Evolutionary conservation across 2,329 filamentous ascomycete species (phyloP).

Genomic region (Fusarium camptoceras): DNA sequence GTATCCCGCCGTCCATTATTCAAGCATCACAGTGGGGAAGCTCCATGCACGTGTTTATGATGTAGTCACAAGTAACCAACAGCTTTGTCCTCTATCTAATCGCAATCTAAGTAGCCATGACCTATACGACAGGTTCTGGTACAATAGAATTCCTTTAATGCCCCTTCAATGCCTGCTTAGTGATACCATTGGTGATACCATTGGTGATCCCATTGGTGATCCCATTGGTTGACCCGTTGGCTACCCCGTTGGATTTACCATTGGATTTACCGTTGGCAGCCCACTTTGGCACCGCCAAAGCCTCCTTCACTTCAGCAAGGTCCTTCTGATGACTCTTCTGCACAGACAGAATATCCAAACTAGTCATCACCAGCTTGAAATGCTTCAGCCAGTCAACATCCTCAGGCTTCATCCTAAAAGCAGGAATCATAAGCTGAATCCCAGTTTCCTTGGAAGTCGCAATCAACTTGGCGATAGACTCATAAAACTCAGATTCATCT

Average conservation of each 20-base stretch:
- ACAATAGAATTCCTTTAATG: no score
- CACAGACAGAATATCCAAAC: constrained; percentile 1
- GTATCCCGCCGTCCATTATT: no score
- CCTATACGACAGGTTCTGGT: no score
- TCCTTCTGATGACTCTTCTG: not conserved
- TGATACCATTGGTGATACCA: not conserved
- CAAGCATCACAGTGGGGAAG: no score
- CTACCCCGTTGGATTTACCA: not conserved
- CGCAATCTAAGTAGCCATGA: no score
- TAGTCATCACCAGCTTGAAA: constrained; percentile 5
- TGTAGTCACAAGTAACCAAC: no score
- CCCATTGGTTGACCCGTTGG: not conserved
- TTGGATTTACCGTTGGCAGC: not conserved
- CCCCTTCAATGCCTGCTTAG: no score
- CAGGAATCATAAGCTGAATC: constrained; percentile 7
- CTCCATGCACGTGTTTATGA: no score
- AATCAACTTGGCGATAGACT: not conserved
- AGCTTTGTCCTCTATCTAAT: no score
- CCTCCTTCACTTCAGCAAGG: not conserved
- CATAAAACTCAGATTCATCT: not conserved
- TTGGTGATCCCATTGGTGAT: not conserved
- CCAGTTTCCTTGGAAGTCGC: not conserved
- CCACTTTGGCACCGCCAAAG: not conserved
- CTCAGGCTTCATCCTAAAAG: not conserved
- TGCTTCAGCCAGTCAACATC: not conserved